Percentiles rank a stretch among this genome's conserved stretches.
These are phyloP conservation scores for Sungouiozyma ichnusensis DNA, from an alignment of 805 yeast genomes.

Conservation along the genomic window DNA sequence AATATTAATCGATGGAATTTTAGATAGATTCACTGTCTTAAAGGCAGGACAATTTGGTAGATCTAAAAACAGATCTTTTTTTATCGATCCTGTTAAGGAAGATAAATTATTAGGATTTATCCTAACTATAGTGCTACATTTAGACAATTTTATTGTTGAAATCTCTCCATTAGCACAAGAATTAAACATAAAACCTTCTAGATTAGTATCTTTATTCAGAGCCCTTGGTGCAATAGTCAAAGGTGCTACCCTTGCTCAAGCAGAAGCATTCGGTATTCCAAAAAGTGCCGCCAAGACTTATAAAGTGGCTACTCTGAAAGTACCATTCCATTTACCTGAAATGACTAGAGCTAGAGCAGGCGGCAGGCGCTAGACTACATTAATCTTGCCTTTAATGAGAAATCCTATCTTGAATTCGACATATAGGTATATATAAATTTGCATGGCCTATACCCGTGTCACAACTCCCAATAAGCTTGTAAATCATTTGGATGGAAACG, in stretches of 20 bases:
- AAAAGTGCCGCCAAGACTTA: conserved; percentile 49
- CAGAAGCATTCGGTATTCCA: conserved; percentile 61
- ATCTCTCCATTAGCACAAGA: conserved; percentile 78
- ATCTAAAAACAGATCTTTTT: conserved; percentile 64
- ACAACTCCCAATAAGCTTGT: too few relatives aligned
- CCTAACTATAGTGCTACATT: conserved; percentile 59
- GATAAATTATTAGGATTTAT: conserved; percentile 77
- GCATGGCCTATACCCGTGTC: too few relatives aligned
- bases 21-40: conserved; percentile 60
- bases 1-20: conserved; percentile 54
- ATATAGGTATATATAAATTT: neutral
- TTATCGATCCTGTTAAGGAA: conserved; percentile 79
- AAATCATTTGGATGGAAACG: too few relatives aligned
- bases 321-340: conserved; percentile 85
- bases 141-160: conserved; percentile 66
- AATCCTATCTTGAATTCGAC: neutral
- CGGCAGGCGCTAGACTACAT: conserved; percentile 28
- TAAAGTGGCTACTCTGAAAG: conserved; percentile 74
- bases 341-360: conserved; percentile 61
- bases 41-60: conserved; percentile 59
- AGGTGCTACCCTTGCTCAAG: conserved; percentile 60
- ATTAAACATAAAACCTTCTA: conserved; percentile 68
- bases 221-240: conserved; percentile 76
- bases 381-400: neutral
- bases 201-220: conserved; percentile 55